Evolutionary conservation across 2,329 filamentous ascomycete species (phyloP).

Genomic region (Cercospora canescens): DNA sequence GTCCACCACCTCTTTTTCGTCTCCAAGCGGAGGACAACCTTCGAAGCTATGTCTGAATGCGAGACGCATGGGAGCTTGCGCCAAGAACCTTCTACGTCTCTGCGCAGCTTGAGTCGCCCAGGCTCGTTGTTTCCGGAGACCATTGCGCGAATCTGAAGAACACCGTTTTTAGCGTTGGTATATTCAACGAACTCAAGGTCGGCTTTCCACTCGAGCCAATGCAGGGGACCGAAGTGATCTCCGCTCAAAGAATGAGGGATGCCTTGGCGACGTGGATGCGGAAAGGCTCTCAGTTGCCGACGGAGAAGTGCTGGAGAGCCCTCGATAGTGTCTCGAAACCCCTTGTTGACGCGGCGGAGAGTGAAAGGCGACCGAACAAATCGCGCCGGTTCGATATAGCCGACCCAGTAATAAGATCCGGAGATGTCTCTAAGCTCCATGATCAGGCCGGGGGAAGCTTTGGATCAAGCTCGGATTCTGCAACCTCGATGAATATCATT

Average conservation of each 20-base stretch:
- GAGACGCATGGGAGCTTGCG: not conserved
- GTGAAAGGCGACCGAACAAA: not conserved
- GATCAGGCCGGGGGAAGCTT: not conserved
- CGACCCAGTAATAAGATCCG: not conserved
- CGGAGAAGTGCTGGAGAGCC: not conserved
- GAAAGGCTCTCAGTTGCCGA: not conserved
- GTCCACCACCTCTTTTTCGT: too few relatives aligned
- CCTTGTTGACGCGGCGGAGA: not conserved
- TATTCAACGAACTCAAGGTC: not conserved
- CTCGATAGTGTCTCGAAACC: not conserved
- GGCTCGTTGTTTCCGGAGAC: not conserved
- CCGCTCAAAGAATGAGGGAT: not conserved
- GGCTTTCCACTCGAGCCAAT: not conserved
- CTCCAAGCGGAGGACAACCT: not conserved
- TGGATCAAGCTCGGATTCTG: not conserved
- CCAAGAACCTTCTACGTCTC: not conserved
- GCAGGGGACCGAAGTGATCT: not conserved
- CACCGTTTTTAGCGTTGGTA: not conserved
- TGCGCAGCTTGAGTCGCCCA: not conserved
- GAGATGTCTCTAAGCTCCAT: not conserved
- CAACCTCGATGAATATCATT: not conserved
- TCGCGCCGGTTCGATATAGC: not conserved
- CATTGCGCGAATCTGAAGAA: not conserved
- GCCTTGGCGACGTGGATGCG: not conserved
- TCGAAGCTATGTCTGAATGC: not conserved